phyloP scores from a whole-genome alignment of 2,329 filamentous ascomycete species.

The Microascus cirrosus region DNA sequence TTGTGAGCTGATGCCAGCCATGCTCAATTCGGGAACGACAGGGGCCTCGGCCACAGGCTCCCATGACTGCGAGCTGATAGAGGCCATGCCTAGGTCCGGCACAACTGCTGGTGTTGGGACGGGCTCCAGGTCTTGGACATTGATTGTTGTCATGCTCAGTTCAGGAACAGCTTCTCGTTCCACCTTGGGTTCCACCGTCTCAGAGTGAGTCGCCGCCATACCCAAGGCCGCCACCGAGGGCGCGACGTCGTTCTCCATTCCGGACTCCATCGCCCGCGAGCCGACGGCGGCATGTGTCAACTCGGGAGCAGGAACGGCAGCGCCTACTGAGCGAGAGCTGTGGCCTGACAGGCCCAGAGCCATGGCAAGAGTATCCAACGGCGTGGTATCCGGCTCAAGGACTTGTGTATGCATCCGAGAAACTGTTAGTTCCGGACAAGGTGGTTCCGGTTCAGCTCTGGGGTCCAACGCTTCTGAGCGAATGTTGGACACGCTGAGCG shows the following conservation, averaged over 20 bases:
- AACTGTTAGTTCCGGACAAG: constrained; percentile 18
- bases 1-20: constrained; percentile 16
- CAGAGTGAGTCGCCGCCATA: constrained; percentile 4
- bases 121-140: constrained; percentile 15
- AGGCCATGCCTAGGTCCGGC: constrained; percentile 7
- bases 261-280: constrained; percentile 13
- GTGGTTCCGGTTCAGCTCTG: constrained; percentile 17
- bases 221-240: constrained; percentile 6
- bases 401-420: constrained; percentile 18
- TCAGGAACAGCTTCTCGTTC: constrained; percentile 11
- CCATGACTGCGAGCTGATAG: constrained; percentile 12
- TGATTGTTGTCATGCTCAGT: constrained; percentile 14
- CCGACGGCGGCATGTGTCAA: constrained; percentile 10
- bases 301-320: constrained; percentile 11
- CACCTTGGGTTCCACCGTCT: constrained; percentile 12
- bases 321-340: neutral
- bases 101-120: constrained; percentile 10
- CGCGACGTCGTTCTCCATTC: constrained; percentile 3
- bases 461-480: constrained; percentile 13
- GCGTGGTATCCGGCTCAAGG: constrained; percentile 9
- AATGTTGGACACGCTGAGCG: constrained; percentile 12
- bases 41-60: constrained; percentile 15
- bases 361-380: constrained; percentile 1
- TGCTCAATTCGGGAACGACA: constrained; percentile 8
- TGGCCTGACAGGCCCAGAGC: neutral